These are phyloP conservation scores for Colletotrichum tamarilloi DNA, from an alignment of 2,329 filamentous ascomycete species.

Conservation along the genomic window DNA sequence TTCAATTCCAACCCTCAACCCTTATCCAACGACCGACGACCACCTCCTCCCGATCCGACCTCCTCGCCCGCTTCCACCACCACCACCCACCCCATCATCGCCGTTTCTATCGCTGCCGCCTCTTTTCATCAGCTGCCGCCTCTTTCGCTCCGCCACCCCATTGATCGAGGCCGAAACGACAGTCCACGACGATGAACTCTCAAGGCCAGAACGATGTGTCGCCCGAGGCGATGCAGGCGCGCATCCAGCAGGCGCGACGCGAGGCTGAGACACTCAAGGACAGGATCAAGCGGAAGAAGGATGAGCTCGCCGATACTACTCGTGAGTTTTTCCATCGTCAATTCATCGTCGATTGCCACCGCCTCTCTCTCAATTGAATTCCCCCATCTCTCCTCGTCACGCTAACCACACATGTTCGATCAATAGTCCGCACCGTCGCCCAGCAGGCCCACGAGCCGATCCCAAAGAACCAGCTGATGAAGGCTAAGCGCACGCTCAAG, in stretches of 20 bases:
- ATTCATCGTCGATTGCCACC: conserved; percentile 31
- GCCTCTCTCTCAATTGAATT: conserved; percentile 5
- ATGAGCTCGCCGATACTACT: conserved; percentile 97
- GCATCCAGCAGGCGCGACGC: conserved; percentile 90
- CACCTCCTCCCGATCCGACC: conserved; percentile 32
- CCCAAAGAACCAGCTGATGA: conserved; percentile 93
- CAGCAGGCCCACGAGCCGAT: conserved; percentile 92
- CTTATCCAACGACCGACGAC: conserved; percentile 35
- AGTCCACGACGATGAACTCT: conserved; percentile 61
- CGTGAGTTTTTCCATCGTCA: conserved; percentile 71
- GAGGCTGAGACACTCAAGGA: conserved; percentile 98
- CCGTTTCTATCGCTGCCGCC: background rate
- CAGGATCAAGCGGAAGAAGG: conserved; percentile 99
- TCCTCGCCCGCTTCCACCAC: conserved; percentile 25
- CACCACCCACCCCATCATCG: conserved; percentile 13
- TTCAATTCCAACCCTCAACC: conserved; percentile 34
- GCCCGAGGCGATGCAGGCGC: conserved; percentile 88
- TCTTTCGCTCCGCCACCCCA: conserved; percentile 30
- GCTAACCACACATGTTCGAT: conserved; percentile 36
- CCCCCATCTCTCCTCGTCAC: conserved; percentile 27
- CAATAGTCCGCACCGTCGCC: conserved; percentile 87
- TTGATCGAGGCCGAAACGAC: conserved; percentile 16
- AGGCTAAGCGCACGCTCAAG: conserved; percentile 95
- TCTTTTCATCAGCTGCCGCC: background rate
- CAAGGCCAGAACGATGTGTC: conserved; percentile 72